These are phyloP conservation scores for Penicillium macrosclerotiorum DNA, from an alignment of 495 filamentous ascomycete species.

Conservation along the genomic window DNA sequence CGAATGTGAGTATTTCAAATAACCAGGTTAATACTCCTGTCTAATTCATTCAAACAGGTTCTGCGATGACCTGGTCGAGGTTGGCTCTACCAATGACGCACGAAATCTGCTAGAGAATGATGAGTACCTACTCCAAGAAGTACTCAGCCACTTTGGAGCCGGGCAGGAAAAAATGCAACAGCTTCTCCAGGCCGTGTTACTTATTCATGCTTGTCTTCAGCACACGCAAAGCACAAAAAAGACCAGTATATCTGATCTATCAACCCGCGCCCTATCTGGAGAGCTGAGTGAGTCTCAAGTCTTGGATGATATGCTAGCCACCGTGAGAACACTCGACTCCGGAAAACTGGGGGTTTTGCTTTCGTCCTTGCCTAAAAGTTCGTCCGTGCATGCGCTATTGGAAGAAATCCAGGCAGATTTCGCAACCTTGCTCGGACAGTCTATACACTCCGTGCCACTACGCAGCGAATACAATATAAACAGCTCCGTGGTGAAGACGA, in stretches of 20 bases:
- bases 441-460: slow-evolving; percentile 49
- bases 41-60: slow-evolving; percentile 30
- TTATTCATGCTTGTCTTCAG: slow-evolving; percentile 45
- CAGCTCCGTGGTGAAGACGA: slow-evolving; percentile 72
- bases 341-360: slow-evolving; percentile 25
- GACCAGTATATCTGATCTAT: slow-evolving; percentile 49
- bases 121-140: slow-evolving; percentile 37
- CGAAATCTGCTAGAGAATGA: slow-evolving; percentile 54
- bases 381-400: slow-evolving; percentile 16
- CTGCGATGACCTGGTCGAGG: slow-evolving; percentile 45
- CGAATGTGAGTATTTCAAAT: slow-evolving; percentile 45
- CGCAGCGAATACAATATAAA: slow-evolving; percentile 73
- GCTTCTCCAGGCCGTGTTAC: slow-evolving; percentile 45
- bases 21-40: background rate
- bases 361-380: slow-evolving; percentile 16
- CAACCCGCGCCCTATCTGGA: slow-evolving; percentile 55
- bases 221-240: slow-evolving; percentile 37
- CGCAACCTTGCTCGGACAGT: slow-evolving; percentile 32
- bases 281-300: slow-evolving; percentile 50
- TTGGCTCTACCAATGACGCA: slow-evolving; percentile 37
- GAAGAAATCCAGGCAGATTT: slow-evolving; percentile 27
- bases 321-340: slow-evolving; percentile 51
- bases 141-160: slow-evolving; percentile 27
- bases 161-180: slow-evolving; percentile 42
- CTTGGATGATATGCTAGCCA: slow-evolving; percentile 53